Evolutionary conservation across 192 early-diverging fungal genomes (phyloP), one percentile per base, ranked within the genome.

Genomic region (Phlyctochytrium planicorne): DNA sequence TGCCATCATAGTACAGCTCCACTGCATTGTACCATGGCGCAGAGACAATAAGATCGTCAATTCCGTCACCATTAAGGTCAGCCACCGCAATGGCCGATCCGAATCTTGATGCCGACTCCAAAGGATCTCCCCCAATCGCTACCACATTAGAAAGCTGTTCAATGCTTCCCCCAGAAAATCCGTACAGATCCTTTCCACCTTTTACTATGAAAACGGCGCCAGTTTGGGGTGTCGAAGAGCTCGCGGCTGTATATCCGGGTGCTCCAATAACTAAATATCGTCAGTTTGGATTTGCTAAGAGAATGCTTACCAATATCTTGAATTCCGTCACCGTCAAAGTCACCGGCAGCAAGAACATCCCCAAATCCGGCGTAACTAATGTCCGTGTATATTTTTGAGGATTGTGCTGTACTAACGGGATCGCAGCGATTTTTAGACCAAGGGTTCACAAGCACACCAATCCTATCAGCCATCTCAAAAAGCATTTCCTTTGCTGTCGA

Each of bases 51-150:
- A 96, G 76, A 73, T 96, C 93, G 69, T 93, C 93, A 24, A 94
- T 86, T 0, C 94, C 93, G 70, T 96, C 94, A 16, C 76, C 67
- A 67, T 96, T 96, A 24, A 91, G 75, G 71, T 96, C 94, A 2
- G 93, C 73, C 23, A 91, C 91, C 0, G 89, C 85, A 47, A 91
- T 50, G 0, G 89, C 81, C 71, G 87, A 85, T 2, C 94, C 94
- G 76, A 94, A 96, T 27, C 89, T 77, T 24, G 72, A 59, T 63
- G 76, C 4, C 67, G 52, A 24, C 70, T 57, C 53, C n/a, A 34
- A 23, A 16, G 66, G 66, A 20, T 53, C 66, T 3, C 34, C 24
- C 20, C 30, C 20, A 16, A 25, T 40, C 16, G 16, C 2, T 59
- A 32, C 33, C 32, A 1, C 40, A 6, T 6, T 14, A 20, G 40